Evolutionary conservation across 257 asterid species (phyloP).

Genomic region (Orobanche coerulescens): DNA sequence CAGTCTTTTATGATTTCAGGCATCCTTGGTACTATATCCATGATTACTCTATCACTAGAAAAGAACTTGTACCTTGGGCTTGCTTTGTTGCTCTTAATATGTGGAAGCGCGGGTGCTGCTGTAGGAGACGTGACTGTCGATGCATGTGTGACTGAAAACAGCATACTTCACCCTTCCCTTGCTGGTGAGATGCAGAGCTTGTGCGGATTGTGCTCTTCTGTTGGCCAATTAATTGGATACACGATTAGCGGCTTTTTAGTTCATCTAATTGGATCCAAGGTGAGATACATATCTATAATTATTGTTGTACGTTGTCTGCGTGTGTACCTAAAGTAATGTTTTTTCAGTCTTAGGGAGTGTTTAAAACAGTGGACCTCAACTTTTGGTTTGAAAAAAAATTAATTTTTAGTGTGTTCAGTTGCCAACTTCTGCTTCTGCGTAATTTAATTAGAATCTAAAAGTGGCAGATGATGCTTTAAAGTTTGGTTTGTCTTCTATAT

Average conservation of each 20-base stretch:
- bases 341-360: background rate
- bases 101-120: slow-evolving; percentile 86
- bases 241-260: slow-evolving; percentile 64
- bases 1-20: slow-evolving; percentile 39
- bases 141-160: slow-evolving; percentile 92
- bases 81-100: slow-evolving; percentile 58
- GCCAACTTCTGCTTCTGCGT: too few species aligned
- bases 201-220: slow-evolving; percentile 71
- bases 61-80: slow-evolving; percentile 48
- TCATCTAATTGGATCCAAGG: slow-evolving; percentile 70
- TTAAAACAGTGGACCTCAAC: too few species aligned
- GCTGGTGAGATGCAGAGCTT: slow-evolving; percentile 95
- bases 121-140: slow-evolving; percentile 84
- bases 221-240: slow-evolving; percentile 71
- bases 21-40: slow-evolving; percentile 35
- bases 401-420: too few species aligned
- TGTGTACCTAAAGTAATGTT: background rate
- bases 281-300: slow-evolving; percentile 16
- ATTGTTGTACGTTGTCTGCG: background rate
- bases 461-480: too few species aligned
- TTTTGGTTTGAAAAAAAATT: too few species aligned
- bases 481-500: background rate
- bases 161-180: slow-evolving; percentile 72
- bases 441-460: too few species aligned
- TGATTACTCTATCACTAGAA: slow-evolving; percentile 41